Evolutionary conservation across 441 rosid genomes (phyloP), one percentile per base, ranked within the genome.

Genomic region (Bruguiera hainesii): DNA sequence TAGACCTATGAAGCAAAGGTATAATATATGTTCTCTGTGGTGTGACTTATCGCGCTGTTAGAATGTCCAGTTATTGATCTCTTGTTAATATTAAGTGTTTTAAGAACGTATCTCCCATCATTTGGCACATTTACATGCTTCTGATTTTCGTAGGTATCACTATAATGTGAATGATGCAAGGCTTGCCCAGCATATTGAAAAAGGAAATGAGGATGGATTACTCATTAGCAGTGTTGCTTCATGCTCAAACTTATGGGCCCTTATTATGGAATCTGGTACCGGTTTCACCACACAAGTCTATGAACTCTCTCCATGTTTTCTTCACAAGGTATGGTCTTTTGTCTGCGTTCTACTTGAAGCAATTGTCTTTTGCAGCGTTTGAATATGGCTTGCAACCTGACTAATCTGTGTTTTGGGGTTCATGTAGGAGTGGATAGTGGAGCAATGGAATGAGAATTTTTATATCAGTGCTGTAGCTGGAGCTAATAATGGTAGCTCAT

Each of bases 401-500:
- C 51, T 65, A 13, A 23, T 3, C 13, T 28, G 4, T 23, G 19
- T 49, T 67, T 51, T 63, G 28, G 23, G 23, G 10, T 5, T 53
- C 15, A 2, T 77, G 62, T 66, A 89, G 97, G 97, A 91, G 69
- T 91, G 97, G 97, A 91, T 91, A 72, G 84, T 89, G 95, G 91
- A 85, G 72, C 91, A 89, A 16, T 89, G 91, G 95, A 91, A 89
- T 63, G 87, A 83, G 75, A 85, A 83, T 72, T 89, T 75, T 65
- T 89, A 89, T 75, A 89, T 89, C 68, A 89, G 83, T 42, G 82
- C 91, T 10, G 62, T 89, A 68, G 90, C 91, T 11, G 91, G 95
- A 60, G 77, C 88, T 19, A 67, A 73, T 70, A 85, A 89, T 42
- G 91, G 95, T 31, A 79, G 86, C 80, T 85, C 95, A 0, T 75